These are phyloP conservation scores for Effrenium voratum DNA, from an alignment of 73 alveolate species.

Conservation along the genomic window DNA sequence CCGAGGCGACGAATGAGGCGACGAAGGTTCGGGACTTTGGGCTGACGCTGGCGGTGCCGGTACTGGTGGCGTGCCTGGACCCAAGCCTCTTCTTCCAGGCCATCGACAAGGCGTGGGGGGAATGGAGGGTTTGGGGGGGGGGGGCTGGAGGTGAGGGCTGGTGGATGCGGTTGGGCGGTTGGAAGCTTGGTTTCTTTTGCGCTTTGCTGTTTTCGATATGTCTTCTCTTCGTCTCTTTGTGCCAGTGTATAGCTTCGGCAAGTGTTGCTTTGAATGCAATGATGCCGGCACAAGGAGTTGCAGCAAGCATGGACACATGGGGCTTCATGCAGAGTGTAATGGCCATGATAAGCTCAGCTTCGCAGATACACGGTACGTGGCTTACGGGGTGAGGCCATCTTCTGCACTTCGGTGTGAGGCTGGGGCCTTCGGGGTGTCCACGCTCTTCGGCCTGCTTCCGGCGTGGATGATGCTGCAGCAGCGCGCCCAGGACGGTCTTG, in stretches of 20 bases:
- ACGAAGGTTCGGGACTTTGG: constrained; percentile 57
- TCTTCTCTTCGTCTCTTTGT: no score
- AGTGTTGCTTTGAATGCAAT: no score
- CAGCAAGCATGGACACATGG: no score
- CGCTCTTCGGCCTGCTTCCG: constrained; percentile 71
- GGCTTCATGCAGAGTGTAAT: no score
- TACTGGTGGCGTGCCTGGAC: constrained; percentile 65
- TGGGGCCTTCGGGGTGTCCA: constrained; percentile 85
- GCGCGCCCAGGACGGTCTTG: constrained; percentile 5
- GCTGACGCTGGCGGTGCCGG: constrained; percentile 79
- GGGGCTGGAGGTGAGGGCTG: not conserved
- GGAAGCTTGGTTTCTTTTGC: no score
- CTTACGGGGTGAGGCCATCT: no score
- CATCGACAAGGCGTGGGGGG: constrained; percentile 14
- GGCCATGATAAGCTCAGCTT: no score
- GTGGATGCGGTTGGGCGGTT: no score
- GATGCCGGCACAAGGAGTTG: no score
- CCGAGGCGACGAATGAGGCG: not conserved
- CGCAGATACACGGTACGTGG: no score
- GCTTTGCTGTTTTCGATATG: no score
- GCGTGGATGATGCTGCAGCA: constrained; percentile 65
- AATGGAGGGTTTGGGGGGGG: not conserved
- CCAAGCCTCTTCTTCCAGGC: constrained; percentile 90
- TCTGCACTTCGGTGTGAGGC: not conserved
- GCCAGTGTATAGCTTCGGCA: no score